These are phyloP conservation scores for Testicularia cyperi DNA, from an alignment of 1,284 basidiomycete genomes.

Conservation along the genomic window DNA sequence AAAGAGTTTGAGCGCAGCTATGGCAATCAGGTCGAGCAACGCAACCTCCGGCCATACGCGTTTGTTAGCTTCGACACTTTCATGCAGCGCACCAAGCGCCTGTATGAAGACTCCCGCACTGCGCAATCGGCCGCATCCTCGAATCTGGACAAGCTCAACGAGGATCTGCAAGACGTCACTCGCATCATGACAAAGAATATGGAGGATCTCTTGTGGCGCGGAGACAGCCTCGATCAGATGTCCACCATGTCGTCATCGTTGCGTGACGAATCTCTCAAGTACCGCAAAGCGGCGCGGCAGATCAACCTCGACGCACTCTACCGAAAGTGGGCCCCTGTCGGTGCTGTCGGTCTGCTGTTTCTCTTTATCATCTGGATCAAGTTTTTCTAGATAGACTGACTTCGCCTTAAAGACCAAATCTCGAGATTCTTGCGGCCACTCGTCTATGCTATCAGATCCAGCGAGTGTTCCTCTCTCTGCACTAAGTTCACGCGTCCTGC, in stretches of 20 bases:
- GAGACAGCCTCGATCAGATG: constrained; percentile 93
- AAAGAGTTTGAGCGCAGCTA: constrained; percentile 76
- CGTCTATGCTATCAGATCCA: no score
- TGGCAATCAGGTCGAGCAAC: constrained; percentile 50
- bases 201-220: constrained; percentile 97
- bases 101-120: constrained; percentile 90
- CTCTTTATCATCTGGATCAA: constrained; percentile 89
- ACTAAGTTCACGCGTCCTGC: no score
- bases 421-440: no score
- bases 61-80: constrained; percentile 74
- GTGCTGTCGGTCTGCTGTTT: constrained; percentile 62
- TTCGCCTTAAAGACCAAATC: no score
- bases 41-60: constrained; percentile 54
- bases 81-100: constrained; percentile 93
- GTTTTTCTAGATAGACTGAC: constrained; percentile 65
- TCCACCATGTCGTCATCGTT: constrained; percentile 96
- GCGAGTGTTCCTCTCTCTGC: no score
- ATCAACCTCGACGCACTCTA: constrained; percentile 92
- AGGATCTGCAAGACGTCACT: constrained; percentile 95
- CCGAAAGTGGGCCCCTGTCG: constrained; percentile 84
- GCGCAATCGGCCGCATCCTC: constrained; percentile 70
- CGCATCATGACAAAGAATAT: constrained; percentile 99
- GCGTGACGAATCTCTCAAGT: constrained; percentile 94
- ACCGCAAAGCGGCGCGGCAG: constrained; percentile 89
- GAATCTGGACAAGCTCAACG: constrained; percentile 83